phyloP scores from a whole-genome alignment of 106 monocot species.

The Amphibolis antarctica region DNA sequence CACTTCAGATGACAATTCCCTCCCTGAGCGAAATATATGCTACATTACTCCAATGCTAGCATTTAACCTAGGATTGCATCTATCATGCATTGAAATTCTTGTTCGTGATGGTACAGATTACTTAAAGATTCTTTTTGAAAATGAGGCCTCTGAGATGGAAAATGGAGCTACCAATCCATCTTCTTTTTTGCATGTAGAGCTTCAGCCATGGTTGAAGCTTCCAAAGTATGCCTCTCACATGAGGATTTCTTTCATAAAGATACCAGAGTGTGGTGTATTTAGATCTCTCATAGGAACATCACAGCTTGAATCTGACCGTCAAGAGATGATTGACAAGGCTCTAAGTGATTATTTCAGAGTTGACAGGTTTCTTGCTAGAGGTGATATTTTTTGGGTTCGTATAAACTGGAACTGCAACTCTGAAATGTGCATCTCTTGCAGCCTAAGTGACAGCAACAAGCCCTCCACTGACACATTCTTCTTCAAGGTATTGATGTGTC shows the following conservation, averaged over 20 bases:
- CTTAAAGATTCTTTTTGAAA: constrained; percentile 34
- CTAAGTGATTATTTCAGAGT: constrained; percentile 69
- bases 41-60: constrained; percentile 67
- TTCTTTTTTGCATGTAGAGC: constrained; percentile 27
- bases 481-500: constrained; percentile 58
- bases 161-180: neutral
- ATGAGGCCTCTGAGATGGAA: constrained; percentile 2
- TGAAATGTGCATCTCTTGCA: constrained; percentile 55
- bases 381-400: constrained; percentile 62
- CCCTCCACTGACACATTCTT: constrained; percentile 39
- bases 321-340: constrained; percentile 68
- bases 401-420: constrained; percentile 74
- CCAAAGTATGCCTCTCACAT: constrained; percentile 83
- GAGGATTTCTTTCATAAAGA: constrained; percentile 73
- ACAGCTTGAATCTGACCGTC: constrained; percentile 45
- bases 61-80: constrained; percentile 82
- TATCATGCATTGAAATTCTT: constrained; percentile 50
- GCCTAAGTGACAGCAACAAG: constrained; percentile 12
- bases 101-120: constrained; percentile 30
- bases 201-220: constrained; percentile 47
- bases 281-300: constrained; percentile 49
- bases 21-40: constrained; percentile 32
- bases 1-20: constrained; percentile 4
- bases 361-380: constrained; percentile 64
- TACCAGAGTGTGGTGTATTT: constrained; percentile 68